A percentile compares a stretch with the other conserved stretches of the same genome.
These are phyloP conservation scores for Phytophthora kernoviae DNA, from an alignment of 352 stramenopile genomes.

Conservation along the genomic window DNA sequence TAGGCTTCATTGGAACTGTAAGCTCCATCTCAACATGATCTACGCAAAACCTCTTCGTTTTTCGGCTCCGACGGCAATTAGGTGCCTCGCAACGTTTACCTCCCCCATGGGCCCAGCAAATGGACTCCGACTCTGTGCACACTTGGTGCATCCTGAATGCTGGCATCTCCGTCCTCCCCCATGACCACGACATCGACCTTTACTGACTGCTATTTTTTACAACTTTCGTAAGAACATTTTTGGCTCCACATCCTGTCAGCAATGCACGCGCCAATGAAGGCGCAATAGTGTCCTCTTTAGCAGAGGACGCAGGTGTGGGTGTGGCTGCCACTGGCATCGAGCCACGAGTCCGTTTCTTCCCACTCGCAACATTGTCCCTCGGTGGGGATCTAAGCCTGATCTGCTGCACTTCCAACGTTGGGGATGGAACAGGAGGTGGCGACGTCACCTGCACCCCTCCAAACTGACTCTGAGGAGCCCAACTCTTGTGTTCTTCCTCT, in stretches of 20 bases:
- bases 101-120: constrained; percentile 80
- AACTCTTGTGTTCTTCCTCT: constrained; percentile 28
- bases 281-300: constrained; percentile 35
- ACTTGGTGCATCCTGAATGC: constrained; percentile 67
- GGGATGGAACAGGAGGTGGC: constrained; percentile 1
- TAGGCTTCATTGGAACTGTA: constrained; percentile 33
- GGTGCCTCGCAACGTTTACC: constrained; percentile 73
- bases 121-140: constrained; percentile 73
- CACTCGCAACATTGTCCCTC: constrained; percentile 9
- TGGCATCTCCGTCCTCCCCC: constrained; percentile 72
- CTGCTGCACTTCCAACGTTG: constrained; percentile 14
- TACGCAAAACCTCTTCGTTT: constrained; percentile 80
- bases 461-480: constrained; percentile 15
- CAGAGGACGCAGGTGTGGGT: constrained; percentile 1
- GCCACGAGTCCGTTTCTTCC: constrained; percentile 52
- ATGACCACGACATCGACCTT: constrained; percentile 72
- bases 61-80: constrained; percentile 70
- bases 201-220: constrained; percentile 80
- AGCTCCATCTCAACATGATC: constrained; percentile 75
- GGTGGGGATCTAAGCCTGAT: constrained; percentile 22
- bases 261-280: constrained; percentile 45
- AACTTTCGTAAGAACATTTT: constrained; percentile 71
- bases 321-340: constrained; percentile 2
- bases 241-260: constrained; percentile 59
- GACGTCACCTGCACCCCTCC: constrained; percentile 3